phyloP scores from a whole-genome alignment of 805 yeast species.

The Wickerhamomyces queroliae region DNA sequence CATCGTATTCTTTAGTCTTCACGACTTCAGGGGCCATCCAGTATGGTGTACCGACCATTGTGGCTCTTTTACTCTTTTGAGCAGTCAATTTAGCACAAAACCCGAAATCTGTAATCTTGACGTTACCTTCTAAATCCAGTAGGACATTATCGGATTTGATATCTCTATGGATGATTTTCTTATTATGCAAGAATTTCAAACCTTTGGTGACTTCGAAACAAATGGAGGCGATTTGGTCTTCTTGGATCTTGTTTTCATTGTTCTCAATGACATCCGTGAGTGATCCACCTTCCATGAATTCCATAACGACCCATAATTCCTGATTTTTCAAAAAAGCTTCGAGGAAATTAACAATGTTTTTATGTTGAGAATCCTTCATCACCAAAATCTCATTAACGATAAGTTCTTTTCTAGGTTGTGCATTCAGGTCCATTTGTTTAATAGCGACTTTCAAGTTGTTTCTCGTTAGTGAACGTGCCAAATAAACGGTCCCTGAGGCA shows the following conservation, averaged over 20 bases:
- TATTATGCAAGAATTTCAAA: slow-evolving; percentile 83
- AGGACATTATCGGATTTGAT: slow-evolving; percentile 95
- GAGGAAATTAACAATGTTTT: slow-evolving; percentile 89
- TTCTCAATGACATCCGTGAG: slow-evolving; percentile 93
- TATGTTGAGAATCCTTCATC: slow-evolving; percentile 93
- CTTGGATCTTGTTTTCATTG: slow-evolving; percentile 64
- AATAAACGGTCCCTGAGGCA: slow-evolving; percentile 92
- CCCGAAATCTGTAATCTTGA: slow-evolving; percentile 94
- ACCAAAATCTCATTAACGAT: slow-evolving; percentile 94
- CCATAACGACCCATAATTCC: slow-evolving; percentile 99
- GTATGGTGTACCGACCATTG: slow-evolving; percentile 99
- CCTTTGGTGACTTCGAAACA: slow-evolving; percentile 91
- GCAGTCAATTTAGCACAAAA: slow-evolving; percentile 93
- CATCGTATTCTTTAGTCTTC: slow-evolving; percentile 90
- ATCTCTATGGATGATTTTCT: slow-evolving; percentile 93
- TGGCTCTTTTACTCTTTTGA: slow-evolving; percentile 82
- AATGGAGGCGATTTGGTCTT: slow-evolving; percentile 86
- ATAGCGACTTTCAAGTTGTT: slow-evolving; percentile 79
- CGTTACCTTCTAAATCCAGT: slow-evolving; percentile 74
- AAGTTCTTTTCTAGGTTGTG: slow-evolving; percentile 91
- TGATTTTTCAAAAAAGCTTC: slow-evolving; percentile 78
- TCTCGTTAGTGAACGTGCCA: slow-evolving; percentile 61
- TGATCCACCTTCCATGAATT: slow-evolving; percentile 98
- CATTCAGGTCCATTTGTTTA: slow-evolving; percentile 88
- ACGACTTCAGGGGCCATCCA: slow-evolving; percentile 99